A percentile compares a stretch with the other conserved stretches of the same genome.
Evolutionary conservation across 306 rosid species (phyloP).

Genomic region (Datisca glomerata): DNA sequence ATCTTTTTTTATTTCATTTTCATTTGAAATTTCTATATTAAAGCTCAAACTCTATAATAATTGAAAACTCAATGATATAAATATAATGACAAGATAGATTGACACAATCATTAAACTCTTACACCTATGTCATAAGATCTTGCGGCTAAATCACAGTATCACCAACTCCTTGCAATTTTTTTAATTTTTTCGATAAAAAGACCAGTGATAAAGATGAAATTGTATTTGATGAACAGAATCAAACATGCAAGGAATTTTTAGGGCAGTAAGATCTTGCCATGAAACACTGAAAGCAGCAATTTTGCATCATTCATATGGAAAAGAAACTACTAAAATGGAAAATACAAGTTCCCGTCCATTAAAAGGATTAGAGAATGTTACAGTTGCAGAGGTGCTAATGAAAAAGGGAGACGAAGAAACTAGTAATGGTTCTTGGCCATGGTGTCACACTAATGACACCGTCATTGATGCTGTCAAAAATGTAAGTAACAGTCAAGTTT

Average conservation of each 20-base stretch:
- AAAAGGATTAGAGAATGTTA: conserved; percentile 76
- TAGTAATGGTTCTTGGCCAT: conserved; percentile 57
- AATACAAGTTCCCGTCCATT: conserved; percentile 21
- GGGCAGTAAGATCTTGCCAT: conserved; percentile 25
- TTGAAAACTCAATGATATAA: neutral
- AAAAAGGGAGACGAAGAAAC: conserved; percentile 47
- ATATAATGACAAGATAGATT: neutral
- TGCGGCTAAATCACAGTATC: too few relatives aligned
- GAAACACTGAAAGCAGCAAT: conserved; percentile 31
- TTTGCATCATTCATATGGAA: conserved; percentile 23
- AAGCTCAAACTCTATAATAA: neutral
- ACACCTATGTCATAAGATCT: too few relatives aligned
- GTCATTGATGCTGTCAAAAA: conserved; percentile 54
- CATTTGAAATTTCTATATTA: neutral
- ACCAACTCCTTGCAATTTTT: neutral
- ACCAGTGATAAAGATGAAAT: neutral
- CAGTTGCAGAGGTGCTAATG: conserved; percentile 59
- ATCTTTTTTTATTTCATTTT: too few relatives aligned
- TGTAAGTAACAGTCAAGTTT: conserved; percentile 8
- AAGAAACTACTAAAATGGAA: conserved; percentile 24
- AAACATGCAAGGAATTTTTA: conserved; percentile 46
- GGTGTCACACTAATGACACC: conserved; percentile 46
- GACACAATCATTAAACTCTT: neutral
- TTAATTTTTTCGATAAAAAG: neutral
- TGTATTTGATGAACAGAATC: conserved; percentile 11